phyloP scores from a whole-genome alignment of 352 stramenopile species.

The Globisporangium carolinianum region DNA sequence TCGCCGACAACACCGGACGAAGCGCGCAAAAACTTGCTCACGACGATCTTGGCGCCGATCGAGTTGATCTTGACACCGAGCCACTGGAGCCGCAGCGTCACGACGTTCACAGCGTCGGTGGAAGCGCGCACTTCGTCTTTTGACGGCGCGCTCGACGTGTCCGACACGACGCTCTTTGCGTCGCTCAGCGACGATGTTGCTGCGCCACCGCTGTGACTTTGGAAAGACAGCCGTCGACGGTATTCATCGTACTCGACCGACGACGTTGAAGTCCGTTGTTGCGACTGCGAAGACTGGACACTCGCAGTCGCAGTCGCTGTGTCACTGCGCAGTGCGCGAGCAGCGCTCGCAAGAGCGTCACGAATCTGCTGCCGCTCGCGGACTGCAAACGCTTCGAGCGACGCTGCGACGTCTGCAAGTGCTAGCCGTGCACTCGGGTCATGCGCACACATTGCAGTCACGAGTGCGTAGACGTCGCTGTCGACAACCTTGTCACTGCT shows the following conservation, averaged over 20 bases:
- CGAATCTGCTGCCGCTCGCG: not conserved
- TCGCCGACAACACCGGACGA: conserved; percentile 51
- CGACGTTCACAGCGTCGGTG: conserved; percentile 17
- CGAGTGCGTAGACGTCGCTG: conserved; percentile 37
- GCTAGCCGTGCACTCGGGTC: conserved; percentile 16
- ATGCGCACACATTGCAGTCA: conserved; percentile 47
- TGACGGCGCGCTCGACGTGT: conserved; percentile 1
- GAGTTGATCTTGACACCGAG: conserved; percentile 74
- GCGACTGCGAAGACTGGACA: not conserved
- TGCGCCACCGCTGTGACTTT: conserved; percentile 2
- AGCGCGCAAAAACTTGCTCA: conserved; percentile 66
- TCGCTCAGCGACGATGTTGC: not conserved
- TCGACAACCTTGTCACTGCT: conserved; percentile 16
- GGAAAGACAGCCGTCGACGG: conserved; percentile 16
- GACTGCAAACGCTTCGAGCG: not conserved
- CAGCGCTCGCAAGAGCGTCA: not conserved
- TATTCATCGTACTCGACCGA: conserved; percentile 8
- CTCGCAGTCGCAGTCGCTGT: not conserved
- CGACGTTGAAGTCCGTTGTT: not conserved
- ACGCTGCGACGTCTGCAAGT: not conserved
- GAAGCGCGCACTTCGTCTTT: conserved; percentile 9
- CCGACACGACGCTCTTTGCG: conserved; percentile 8
- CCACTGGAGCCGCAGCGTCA: conserved; percentile 64
- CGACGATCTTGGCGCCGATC: conserved; percentile 57
- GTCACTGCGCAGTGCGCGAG: not conserved